A percentile compares a stretch with the other conserved stretches of the same genome.
Evolutionary conservation across 2,329 filamentous ascomycete genomes (phyloP).

Genomic region (Penicillium sp.): DNA sequence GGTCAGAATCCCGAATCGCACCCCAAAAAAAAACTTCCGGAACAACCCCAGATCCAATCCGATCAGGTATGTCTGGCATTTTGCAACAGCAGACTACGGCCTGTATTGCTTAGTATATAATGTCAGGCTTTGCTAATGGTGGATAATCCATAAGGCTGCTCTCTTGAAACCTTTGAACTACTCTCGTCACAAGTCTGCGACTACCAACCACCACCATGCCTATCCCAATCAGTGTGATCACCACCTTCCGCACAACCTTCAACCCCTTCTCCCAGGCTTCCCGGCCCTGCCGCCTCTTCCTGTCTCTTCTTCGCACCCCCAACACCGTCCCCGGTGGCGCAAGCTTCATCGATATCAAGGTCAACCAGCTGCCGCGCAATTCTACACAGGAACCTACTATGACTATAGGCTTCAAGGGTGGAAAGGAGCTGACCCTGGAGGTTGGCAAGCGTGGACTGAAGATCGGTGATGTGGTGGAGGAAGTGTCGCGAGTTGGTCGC

Average conservation of each 20-base stretch:
- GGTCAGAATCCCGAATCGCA: background rate
- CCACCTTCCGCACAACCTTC: constrained; percentile 81
- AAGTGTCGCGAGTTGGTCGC: constrained; percentile 87
- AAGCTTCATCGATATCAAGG: constrained; percentile 71
- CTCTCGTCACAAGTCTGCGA: background rate
- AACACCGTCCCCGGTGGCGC: constrained; percentile 75
- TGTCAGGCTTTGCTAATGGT: background rate
- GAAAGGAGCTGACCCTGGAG: constrained; percentile 83
- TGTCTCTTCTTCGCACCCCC: constrained; percentile 79
- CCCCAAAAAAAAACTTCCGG: constrained; percentile 13
- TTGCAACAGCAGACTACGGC: background rate
- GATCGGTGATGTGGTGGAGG: constrained; percentile 82
- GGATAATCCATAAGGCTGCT: background rate
- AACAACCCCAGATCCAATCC: background rate
- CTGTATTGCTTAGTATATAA: background rate
- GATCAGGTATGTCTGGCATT: constrained; percentile 5
- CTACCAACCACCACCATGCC: constrained; percentile 29
- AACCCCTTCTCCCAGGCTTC: constrained; percentile 83
- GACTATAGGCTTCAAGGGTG: constrained; percentile 89
- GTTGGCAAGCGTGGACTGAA: constrained; percentile 74
- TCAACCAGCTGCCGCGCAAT: constrained; percentile 69
- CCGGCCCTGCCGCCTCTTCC: constrained; percentile 83
- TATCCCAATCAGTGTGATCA: constrained; percentile 49
- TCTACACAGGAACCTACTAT: constrained; percentile 70
- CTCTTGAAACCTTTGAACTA: background rate